A percentile compares a stretch with the other conserved stretches of the same genome.
These are phyloP conservation scores for Fraxinus latifolia DNA, from an alignment of 305 asterid species.

Conservation along the genomic window DNA sequence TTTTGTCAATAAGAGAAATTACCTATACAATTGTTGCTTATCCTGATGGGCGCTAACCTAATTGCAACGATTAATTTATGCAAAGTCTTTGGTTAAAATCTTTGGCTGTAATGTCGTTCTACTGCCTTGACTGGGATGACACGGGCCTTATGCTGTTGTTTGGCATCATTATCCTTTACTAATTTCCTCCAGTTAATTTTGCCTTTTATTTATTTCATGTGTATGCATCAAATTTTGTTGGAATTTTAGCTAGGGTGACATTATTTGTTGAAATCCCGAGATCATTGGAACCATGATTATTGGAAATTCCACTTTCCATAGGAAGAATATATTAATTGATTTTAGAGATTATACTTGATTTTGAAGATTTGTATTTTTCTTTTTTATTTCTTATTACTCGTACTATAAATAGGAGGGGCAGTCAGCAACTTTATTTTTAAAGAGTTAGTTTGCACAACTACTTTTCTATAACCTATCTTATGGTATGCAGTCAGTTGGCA, in stretches of 20 bases:
- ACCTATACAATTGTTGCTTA: not conserved
- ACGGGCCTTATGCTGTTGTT: not conserved
- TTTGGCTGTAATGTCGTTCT: not conserved
- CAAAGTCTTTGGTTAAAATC: not conserved
- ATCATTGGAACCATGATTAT: not conserved
- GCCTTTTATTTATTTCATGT: not conserved
- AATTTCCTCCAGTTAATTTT: not conserved
- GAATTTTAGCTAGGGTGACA: not conserved
- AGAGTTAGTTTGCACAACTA: constrained; percentile 5
- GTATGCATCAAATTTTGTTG: not conserved
- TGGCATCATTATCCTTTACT: not conserved
- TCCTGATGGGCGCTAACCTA: not conserved
- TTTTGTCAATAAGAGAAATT: not conserved
- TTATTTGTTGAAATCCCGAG: not conserved
- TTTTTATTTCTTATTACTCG: not conserved
- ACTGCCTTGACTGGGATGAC: not conserved
- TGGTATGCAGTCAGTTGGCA: constrained; percentile 90
- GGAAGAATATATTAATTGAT: not conserved
- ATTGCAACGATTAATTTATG: not conserved
- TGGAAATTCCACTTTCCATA: not conserved
- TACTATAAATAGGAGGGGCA: not conserved
- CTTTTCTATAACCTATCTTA: constrained; percentile 25
- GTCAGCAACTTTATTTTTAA: constrained; percentile 16
- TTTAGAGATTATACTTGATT: not conserved
- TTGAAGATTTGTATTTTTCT: not conserved